Conservation (phyloP, 495 filamentous ascomycete genomes). For the Hypoxylon intermedium region DNA sequence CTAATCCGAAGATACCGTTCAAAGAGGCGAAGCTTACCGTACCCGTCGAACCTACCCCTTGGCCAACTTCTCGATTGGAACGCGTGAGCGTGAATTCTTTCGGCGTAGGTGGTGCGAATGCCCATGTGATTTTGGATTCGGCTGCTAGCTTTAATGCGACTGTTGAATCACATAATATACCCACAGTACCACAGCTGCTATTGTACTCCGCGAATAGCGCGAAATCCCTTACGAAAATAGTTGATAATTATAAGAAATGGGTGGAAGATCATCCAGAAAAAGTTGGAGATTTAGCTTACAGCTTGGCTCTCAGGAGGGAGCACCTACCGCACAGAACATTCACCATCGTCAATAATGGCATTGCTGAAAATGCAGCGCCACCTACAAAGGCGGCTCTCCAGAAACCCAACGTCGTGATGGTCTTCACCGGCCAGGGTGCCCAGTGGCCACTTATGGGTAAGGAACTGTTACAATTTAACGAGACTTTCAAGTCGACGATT, state of each 20-base stretch:
- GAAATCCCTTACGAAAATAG: conserved; percentile 18
- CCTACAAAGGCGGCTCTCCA: background rate
- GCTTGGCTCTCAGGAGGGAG: conserved; percentile 25
- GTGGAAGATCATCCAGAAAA: conserved; percentile 13
- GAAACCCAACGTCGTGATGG: conserved; percentile 26
- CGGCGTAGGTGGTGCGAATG: conserved; percentile 61
- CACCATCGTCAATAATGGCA: conserved; percentile 20
- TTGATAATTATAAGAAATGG: conserved; percentile 18
- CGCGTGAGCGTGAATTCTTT: conserved; percentile 58
- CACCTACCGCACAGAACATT: conserved; percentile 33
- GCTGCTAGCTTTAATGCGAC: conserved; percentile 22
- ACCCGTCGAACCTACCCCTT: conserved; percentile 33
- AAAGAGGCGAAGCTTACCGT: conserved; percentile 29
- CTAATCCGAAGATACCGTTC: conserved; percentile 41
- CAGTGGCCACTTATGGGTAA: conserved; percentile 43
- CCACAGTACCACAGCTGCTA: conserved; percentile 16
- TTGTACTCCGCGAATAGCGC: conserved; percentile 23
- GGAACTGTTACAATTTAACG: conserved; percentile 29
- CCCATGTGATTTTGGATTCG: conserved; percentile 41
- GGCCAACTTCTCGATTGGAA: conserved; percentile 32
- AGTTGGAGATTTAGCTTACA: conserved; percentile 33
- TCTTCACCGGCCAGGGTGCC: conserved; percentile 41
- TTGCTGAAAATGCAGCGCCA: conserved; percentile 11
- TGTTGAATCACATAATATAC: background rate
- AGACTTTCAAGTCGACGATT: conserved; percentile 17